phyloP scores from a whole-genome alignment of 495 filamentous ascomycete genomes.

The Cudoniella acicularis region DNA sequence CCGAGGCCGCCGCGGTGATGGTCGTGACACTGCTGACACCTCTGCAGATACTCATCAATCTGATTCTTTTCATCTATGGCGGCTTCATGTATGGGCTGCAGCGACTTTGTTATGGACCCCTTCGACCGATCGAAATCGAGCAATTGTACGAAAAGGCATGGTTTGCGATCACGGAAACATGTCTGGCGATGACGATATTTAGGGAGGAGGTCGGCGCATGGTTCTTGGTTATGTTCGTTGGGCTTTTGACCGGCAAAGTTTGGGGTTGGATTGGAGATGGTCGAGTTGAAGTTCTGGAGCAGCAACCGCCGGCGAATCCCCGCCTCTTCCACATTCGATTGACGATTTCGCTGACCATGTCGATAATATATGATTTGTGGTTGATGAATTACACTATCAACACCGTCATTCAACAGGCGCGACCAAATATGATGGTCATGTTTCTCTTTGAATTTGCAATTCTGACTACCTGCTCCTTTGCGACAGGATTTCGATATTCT shows the following conservation, averaged over 20 bases:
- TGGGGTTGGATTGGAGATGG: conserved; percentile 98
- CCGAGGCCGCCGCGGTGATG: background rate
- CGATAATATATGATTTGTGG: conserved; percentile 68
- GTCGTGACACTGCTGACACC: conserved; percentile 8
- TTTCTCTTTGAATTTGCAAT: conserved; percentile 97
- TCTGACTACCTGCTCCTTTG: conserved; percentile 71
- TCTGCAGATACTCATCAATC: conserved; percentile 77
- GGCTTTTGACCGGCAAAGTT: conserved; percentile 87
- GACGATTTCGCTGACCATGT: conserved; percentile 70
- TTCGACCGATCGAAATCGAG: conserved; percentile 92
- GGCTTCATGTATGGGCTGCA: conserved; percentile 82
- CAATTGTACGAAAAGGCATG: conserved; percentile 96
- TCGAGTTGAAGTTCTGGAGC: conserved; percentile 88
- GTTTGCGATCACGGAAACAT: conserved; percentile 96
- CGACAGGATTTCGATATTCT: conserved; percentile 72
- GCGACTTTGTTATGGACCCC: conserved; percentile 82
- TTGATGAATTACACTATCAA: conserved; percentile 77
- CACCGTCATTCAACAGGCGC: conserved; percentile 77
- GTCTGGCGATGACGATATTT: conserved; percentile 98
- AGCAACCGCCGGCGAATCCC: conserved; percentile 89
- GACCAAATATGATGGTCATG: conserved; percentile 99
- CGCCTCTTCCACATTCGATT: conserved; percentile 84
- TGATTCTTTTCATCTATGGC: conserved; percentile 72
- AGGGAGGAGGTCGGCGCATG: conserved; percentile 88
- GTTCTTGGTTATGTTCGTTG: conserved; percentile 94